phyloP scores from a whole-genome alignment of 768 basidiomycete genomes.

The Suillus weaverae region DNA sequence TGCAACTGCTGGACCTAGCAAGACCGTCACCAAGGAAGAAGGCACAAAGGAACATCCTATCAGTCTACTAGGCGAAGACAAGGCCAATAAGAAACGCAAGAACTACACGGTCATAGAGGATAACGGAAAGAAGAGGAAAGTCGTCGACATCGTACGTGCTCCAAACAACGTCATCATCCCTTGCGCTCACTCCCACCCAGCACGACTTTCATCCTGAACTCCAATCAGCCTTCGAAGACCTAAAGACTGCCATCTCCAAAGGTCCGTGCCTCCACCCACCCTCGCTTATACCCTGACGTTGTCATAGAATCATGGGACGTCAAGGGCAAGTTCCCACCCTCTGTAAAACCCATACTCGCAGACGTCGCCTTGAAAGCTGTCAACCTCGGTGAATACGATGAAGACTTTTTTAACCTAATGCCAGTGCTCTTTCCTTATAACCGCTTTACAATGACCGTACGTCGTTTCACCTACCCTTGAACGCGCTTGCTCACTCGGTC shows the following conservation, averaged over 20 bases:
- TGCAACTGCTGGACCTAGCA: conserved; percentile 8
- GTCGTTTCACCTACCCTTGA: conserved; percentile 24
- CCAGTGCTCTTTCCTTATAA: conserved; percentile 92
- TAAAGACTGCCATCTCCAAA: conserved; percentile 59
- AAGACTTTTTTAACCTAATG: conserved; percentile 88
- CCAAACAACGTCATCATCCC: not conserved
- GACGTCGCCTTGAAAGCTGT: conserved; percentile 77
- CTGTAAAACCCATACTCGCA: conserved; percentile 71
- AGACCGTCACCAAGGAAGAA: conserved; percentile 32
- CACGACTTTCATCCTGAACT: conserved; percentile 72
- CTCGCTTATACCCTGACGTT: not conserved
- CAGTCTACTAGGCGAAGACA: conserved; percentile 40
- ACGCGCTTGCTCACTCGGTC: not conserved
- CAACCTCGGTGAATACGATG: conserved; percentile 84
- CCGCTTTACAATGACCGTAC: conserved; percentile 86
- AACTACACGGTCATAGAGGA: conserved; percentile 52
- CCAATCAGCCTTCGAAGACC: conserved; percentile 55
- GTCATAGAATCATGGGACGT: conserved; percentile 68
- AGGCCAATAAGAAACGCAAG: conserved; percentile 52
- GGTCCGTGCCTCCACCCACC: conserved; percentile 36
- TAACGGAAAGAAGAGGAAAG: conserved; percentile 69
- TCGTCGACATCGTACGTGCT: conserved; percentile 59
- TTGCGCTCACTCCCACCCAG: conserved; percentile 30
- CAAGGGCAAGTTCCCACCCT: conserved; percentile 88
- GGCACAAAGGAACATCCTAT: conserved; percentile 56